Evolutionary conservation across 75 land plant species (phyloP).

Genomic region (Pinus taeda): DNA sequence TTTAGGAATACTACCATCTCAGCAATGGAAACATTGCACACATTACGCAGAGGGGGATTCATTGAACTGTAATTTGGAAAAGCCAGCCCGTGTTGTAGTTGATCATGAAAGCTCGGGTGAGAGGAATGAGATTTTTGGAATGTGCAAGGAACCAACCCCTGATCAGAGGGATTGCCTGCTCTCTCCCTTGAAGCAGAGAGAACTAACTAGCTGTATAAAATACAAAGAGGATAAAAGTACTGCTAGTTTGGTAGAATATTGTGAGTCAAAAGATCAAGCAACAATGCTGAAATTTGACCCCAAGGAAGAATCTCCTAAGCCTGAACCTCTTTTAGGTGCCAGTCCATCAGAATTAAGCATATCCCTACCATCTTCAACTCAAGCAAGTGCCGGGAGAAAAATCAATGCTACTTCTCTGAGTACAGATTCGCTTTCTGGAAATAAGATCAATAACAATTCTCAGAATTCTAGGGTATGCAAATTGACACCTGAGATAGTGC

Average conservation of each 20-base stretch:
- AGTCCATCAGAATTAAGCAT: neutral
- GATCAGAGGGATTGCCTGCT: neutral
- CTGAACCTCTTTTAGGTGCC: too few species aligned
- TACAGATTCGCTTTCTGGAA: constrained; percentile 1
- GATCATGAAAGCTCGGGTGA: neutral
- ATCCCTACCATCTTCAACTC: neutral
- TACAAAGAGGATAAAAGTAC: neutral
- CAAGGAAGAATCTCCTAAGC: neutral
- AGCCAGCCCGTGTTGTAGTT: neutral
- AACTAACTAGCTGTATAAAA: neutral
- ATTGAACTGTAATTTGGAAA: neutral
- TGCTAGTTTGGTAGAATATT: constrained; percentile 3
- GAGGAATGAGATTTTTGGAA: neutral
- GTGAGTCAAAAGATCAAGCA: neutral
- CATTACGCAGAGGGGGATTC: neutral
- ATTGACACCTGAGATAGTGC: neutral
- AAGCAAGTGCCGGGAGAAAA: neutral
- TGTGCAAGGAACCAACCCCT: neutral
- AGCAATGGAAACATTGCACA: neutral
- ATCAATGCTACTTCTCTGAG: neutral
- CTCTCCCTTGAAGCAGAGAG: neutral
- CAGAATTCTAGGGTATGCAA: neutral
- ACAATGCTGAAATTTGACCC: neutral
- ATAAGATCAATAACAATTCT: constrained; percentile 2
- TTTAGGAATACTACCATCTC: neutral